These are phyloP conservation scores for Gyromitra esculenta DNA, from an alignment of 2,329 filamentous ascomycete genomes.

Conservation along the genomic window DNA sequence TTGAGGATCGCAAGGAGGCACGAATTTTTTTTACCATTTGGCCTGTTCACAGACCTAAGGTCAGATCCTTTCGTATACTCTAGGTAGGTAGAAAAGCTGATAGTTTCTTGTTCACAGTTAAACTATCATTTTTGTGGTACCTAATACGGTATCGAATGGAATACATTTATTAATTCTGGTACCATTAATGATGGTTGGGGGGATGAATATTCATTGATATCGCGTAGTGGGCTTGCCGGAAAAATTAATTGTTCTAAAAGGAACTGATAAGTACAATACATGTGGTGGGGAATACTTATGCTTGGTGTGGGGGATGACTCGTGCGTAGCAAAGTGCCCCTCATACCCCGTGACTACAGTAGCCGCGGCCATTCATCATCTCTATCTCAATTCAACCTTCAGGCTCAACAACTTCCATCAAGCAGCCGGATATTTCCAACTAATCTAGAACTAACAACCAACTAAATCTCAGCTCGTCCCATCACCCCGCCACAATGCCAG, in stretches of 20 bases:
- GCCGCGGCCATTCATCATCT: not conserved
- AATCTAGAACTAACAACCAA: not conserved
- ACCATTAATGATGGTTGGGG: not conserved
- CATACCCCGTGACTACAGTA: conserved; percentile 22
- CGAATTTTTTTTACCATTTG: too few species aligned
- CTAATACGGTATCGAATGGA: not conserved
- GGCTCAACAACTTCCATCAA: not conserved
- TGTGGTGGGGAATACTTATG: not conserved
- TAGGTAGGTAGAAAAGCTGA: not conserved
- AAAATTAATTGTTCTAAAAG: not conserved
- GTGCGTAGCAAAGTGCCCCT: conserved; percentile 25
- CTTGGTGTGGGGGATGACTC: not conserved
- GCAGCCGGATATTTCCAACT: not conserved
- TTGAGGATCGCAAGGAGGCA: too few species aligned
- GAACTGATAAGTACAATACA: not conserved
- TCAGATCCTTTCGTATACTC: not conserved
- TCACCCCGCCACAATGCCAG: conserved; percentile 46
- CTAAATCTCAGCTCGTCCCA: not conserved
- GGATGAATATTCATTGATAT: not conserved
- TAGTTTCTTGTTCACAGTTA: not conserved
- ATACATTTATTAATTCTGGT: not conserved
- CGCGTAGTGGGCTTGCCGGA: not conserved
- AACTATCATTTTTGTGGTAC: not conserved
- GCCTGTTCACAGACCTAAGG: too few species aligned
- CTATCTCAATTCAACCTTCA: not conserved